A percentile compares a stretch with the other conserved stretches of the same genome.
Conservation (phyloP, 768 basidiomycete genomes). For the Podaxis sp. region DNA sequence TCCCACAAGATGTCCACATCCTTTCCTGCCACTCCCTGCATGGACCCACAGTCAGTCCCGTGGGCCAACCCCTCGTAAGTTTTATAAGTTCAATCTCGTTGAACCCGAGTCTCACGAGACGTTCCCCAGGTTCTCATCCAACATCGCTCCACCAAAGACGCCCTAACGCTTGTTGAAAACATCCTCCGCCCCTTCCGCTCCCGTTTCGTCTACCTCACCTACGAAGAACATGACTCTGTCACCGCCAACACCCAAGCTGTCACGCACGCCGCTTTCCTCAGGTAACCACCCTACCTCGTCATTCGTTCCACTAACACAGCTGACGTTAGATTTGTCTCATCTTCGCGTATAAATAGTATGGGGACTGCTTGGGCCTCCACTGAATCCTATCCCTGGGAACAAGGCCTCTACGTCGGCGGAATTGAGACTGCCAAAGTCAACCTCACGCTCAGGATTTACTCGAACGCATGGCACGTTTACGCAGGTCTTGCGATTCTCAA, state of each 20-base stretch:
- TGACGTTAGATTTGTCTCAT: not conserved
- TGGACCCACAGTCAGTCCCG: conserved; percentile 84
- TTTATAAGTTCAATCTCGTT: not conserved
- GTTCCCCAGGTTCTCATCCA: conserved; percentile 76
- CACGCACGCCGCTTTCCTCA: conserved; percentile 95
- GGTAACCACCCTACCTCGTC: conserved; percentile 41
- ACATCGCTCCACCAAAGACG: conserved; percentile 76
- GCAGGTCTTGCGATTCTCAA: conserved; percentile 98
- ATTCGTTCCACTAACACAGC: not conserved
- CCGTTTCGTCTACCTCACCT: conserved; percentile 90
- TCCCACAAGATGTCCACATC: conserved; percentile 85
- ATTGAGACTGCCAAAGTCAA: conserved; percentile 99
- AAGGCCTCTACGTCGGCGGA: conserved; percentile 91
- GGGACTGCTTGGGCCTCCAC: conserved; percentile 91
- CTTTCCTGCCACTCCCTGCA: conserved; percentile 95
- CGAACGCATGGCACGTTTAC: conserved; percentile 99
- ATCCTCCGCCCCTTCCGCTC: conserved; percentile 80
- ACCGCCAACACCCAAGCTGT: conserved; percentile 99
- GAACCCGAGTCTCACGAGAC: not conserved
- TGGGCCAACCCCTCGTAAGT: conserved; percentile 86
- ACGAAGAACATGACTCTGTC: conserved; percentile 93
- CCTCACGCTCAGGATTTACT: conserved; percentile 92
- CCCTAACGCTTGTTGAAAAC: conserved; percentile 75
- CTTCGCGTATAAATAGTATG: conserved; percentile 61
- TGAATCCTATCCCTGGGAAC: conserved; percentile 90